Conservation (phyloP, 169 alveolate species). For the Eimeria necatrix region DNA sequence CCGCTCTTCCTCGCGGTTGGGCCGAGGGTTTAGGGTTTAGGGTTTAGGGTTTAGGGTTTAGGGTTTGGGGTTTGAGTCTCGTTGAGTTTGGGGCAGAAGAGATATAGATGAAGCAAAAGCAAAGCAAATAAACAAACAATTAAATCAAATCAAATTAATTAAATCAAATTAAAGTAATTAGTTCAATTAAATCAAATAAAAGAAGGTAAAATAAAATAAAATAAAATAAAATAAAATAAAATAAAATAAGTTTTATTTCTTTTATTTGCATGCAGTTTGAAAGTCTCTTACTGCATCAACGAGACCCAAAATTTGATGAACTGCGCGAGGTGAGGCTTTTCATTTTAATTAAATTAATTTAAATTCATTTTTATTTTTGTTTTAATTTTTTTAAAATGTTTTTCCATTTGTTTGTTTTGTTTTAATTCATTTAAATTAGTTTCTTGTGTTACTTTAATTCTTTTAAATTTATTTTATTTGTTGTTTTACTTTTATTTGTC, state of each 20-base stretch:
- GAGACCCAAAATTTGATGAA: slow-evolving; percentile 3
- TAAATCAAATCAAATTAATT: too few species aligned
- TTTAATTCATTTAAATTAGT: too few species aligned
- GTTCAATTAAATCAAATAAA: too few species aligned
- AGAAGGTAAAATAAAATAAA: too few species aligned
- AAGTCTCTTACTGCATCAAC: slow-evolving; percentile 39
- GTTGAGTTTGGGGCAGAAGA: too few species aligned
- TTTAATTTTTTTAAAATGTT: neutral
- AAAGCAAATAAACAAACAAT: too few species aligned
- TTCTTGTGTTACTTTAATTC: neutral
- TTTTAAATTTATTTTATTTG: neutral
- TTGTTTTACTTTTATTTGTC: neutral
- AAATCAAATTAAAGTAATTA: too few species aligned
- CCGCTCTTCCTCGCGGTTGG: neutral
- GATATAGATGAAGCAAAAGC: too few species aligned
- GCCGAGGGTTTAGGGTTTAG: too few species aligned
- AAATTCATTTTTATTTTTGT: neutral
- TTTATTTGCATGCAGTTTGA: neutral
- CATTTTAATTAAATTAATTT: neutral
- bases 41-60: too few species aligned
- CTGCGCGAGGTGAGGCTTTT: slow-evolving; percentile 1
- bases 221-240: neutral
- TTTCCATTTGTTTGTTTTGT: neutral
- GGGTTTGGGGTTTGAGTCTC: too few species aligned
- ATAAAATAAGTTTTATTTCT: neutral